Evolutionary conservation across 2,329 filamentous ascomycete genomes (phyloP).

Genomic region (Periconia sp.): DNA sequence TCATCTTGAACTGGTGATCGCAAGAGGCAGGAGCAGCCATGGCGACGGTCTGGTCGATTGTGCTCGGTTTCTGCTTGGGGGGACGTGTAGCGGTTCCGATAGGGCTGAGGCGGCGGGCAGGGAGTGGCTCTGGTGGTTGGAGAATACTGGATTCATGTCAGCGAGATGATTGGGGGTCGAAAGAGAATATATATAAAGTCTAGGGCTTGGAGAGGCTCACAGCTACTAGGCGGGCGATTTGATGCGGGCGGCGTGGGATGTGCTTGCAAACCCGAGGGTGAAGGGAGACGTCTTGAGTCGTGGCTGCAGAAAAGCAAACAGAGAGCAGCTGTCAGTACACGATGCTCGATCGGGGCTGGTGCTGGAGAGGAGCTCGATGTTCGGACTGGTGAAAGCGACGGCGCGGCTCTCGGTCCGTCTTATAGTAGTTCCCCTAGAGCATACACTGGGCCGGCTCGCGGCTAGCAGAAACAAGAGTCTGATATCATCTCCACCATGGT

Average conservation of each 20-base stretch:
- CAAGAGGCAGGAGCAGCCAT: conserved; percentile 58
- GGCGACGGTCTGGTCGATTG: conserved; percentile 16
- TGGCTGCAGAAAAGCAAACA: conserved; percentile 43
- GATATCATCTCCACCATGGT: conserved; percentile 18
- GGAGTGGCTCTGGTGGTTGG: neutral
- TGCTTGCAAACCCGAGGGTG: conserved; percentile 31
- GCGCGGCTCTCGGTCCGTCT: conserved; percentile 41
- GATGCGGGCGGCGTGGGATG: conserved; percentile 31
- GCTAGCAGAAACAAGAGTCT: conserved; percentile 32
- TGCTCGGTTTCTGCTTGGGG: conserved; percentile 7
- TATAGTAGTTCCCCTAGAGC: conserved; percentile 37
- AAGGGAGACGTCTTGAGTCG: conserved; percentile 30
- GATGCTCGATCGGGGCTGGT: conserved; percentile 21
- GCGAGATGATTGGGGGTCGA: conserved; percentile 19
- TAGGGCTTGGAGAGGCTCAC: conserved; percentile 26
- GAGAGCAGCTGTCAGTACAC: conserved; percentile 24
- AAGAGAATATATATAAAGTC: conserved; percentile 34
- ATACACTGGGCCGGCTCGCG: conserved; percentile 22
- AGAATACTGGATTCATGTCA: conserved; percentile 26
- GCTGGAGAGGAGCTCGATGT: conserved; percentile 18
- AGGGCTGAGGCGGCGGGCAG: conserved; percentile 17
- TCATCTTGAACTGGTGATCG: conserved; percentile 56
- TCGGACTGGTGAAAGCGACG: conserved; percentile 29
- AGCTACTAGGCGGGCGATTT: conserved; percentile 27
- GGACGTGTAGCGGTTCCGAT: conserved; percentile 11